These are phyloP conservation scores for Cicer cuneatum DNA, from an alignment of 306 rosid species.

Conservation along the genomic window DNA sequence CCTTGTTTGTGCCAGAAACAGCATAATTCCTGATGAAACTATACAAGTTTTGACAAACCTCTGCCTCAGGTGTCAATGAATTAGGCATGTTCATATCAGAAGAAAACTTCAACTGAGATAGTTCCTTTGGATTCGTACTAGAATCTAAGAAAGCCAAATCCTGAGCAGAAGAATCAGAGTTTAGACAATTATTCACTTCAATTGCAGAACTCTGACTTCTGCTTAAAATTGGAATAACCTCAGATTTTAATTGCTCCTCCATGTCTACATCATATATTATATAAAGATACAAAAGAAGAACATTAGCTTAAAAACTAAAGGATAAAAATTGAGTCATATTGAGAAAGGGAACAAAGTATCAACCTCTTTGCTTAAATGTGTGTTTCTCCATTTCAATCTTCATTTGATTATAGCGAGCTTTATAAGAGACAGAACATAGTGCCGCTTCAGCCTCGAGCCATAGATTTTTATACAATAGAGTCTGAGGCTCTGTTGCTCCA, in stretches of 20 bases:
- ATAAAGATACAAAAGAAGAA: conserved; percentile 46
- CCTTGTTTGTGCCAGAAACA: conserved; percentile 40
- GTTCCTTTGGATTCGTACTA: conserved; percentile 32
- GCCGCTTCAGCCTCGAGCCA: conserved; percentile 99
- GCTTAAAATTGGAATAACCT: conserved; percentile 47
- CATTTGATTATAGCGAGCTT: conserved; percentile 71
- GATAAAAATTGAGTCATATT: conserved; percentile 8
- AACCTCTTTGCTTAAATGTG: conserved; percentile 60
- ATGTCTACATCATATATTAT: conserved; percentile 40
- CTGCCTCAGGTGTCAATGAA: conserved; percentile 40
- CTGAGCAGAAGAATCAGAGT: conserved; percentile 44
- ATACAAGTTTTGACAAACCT: conserved; percentile 38
- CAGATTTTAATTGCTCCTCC: conserved; percentile 49
- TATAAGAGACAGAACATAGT: conserved; percentile 69
- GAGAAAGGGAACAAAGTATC: conserved; percentile 29
- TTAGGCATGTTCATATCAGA: conserved; percentile 45
- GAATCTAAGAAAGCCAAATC: conserved; percentile 41
- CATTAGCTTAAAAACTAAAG: conserved; percentile 31
- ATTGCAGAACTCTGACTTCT: conserved; percentile 45
- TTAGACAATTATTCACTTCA: conserved; percentile 45
- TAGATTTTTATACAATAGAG: conserved; percentile 72
- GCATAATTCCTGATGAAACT: conserved; percentile 39
- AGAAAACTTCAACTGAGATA: conserved; percentile 47
- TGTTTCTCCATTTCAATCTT: conserved; percentile 74
- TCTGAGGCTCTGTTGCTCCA: conserved; percentile 60